Conservation (phyloP, 352 stramenopile species). For the Phytophthora boehmeriae region DNA sequence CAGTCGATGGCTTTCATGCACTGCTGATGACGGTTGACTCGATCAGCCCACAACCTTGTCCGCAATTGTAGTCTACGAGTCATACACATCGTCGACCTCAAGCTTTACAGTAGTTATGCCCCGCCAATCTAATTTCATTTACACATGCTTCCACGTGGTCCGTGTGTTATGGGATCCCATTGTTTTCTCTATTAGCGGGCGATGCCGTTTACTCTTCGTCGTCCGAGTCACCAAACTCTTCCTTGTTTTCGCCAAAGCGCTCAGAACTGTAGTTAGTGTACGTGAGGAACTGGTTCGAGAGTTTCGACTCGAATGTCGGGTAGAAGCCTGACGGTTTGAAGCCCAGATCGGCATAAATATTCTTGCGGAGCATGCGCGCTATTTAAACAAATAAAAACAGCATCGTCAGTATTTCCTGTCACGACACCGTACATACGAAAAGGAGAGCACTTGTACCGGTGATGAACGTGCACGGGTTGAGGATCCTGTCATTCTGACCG, state of each 20-base stretch:
- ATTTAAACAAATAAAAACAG: slow-evolving; percentile 1
- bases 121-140: too few species aligned
- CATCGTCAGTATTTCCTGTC: slow-evolving; percentile 5
- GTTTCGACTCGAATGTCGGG: slow-evolving; percentile 62
- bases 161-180: too few species aligned
- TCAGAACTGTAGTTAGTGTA: slow-evolving; percentile 67
- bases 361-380: slow-evolving; percentile 56
- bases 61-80: too few species aligned
- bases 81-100: too few species aligned
- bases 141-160: too few species aligned
- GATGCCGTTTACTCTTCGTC: slow-evolving; percentile 34
- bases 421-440: not conserved
- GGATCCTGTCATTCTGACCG: slow-evolving; percentile 43
- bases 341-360: slow-evolving; percentile 60
- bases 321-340: slow-evolving; percentile 52
- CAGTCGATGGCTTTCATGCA: slow-evolving; percentile 27
- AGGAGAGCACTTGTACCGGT: slow-evolving; percentile 40
- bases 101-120: too few species aligned
- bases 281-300: slow-evolving; percentile 67
- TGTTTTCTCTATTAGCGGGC: too few species aligned
- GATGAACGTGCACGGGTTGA: slow-evolving; percentile 59
- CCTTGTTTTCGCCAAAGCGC: slow-evolving; percentile 47
- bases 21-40: not conserved
- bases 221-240: slow-evolving; percentile 47
- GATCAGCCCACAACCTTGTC: too few species aligned